A percentile compares a stretch with the other conserved stretches of the same genome.
Evolutionary conservation across 768 basidiomycete genomes (phyloP).

Genomic region (Leccinum arenicola): DNA sequence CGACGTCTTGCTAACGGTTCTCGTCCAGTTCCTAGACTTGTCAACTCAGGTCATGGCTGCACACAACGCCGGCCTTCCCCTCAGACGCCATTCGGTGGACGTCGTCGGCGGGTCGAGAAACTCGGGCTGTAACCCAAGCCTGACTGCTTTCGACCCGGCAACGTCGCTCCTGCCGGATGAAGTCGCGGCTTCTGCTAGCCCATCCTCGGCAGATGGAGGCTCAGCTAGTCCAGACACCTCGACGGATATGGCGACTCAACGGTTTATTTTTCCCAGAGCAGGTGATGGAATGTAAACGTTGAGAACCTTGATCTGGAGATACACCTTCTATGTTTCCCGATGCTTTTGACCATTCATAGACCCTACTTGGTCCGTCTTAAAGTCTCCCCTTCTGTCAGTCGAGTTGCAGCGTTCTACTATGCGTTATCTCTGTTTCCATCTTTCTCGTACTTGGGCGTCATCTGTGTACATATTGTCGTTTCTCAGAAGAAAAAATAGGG

Average conservation of each 20-base stretch:
- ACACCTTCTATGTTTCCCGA: slow-evolving; percentile 1
- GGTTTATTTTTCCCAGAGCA: slow-evolving; percentile 17
- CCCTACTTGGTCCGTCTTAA: slow-evolving; percentile 2
- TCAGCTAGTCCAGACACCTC: slow-evolving; percentile 20
- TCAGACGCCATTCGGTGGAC: slow-evolving; percentile 33
- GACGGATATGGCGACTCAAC: slow-evolving; percentile 13
- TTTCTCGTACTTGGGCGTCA: neutral
- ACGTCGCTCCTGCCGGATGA: slow-evolving; percentile 16
- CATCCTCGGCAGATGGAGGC: slow-evolving; percentile 20
- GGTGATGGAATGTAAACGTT: slow-evolving; percentile 16
- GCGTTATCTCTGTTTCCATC: neutral
- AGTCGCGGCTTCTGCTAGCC: slow-evolving; percentile 21
- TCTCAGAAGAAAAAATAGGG: neutral
- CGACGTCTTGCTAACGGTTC: neutral
- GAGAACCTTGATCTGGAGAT: slow-evolving; percentile 2
- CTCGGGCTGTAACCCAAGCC: slow-evolving; percentile 6
- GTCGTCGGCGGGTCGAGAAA: slow-evolving; percentile 14
- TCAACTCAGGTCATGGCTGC: slow-evolving; percentile 28
- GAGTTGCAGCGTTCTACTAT: neutral
- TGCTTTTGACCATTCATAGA: slow-evolving; percentile 3
- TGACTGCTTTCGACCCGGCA: slow-evolving; percentile 17
- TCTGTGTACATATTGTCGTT: slow-evolving; percentile 1
- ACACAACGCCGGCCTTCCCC: slow-evolving; percentile 24
- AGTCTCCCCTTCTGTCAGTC: neutral
- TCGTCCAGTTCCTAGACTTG: slow-evolving; percentile 28